Base-by-base conservation (phyloP, 2,329 filamentous ascomycete genomes). In the Cladosporium sp. region DNA sequence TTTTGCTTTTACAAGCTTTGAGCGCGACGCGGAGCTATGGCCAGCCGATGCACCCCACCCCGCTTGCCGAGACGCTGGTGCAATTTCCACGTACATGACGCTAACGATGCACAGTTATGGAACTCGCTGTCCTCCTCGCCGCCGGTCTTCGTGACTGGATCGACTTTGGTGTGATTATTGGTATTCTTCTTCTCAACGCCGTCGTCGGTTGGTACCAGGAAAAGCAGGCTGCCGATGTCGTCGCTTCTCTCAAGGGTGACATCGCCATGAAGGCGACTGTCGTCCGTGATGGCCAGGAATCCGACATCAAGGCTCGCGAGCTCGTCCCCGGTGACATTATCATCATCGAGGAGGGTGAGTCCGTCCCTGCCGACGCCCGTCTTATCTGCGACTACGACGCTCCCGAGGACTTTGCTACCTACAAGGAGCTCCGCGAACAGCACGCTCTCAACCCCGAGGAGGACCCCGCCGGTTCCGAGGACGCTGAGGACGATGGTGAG, bases 161-260 rank as follows among this genome's bases (percentile, higher is more conserved):
- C 70, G 89, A 92, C 81, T 85, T 91, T 71, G 89, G 89, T 85
- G 88, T 92, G 77, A 92, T 92, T 77, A 86, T 89, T 73, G 89
- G 85, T 82, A 92, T 92, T 78, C 81, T 92, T 64, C 72, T 89
- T 75, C 87, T 92, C 68, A 92, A 92, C 81, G 89, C 89, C 70
- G 81, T 88, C 69, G 89, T 91, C 77, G 89, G 89, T 82, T 92
- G 89, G 86, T 91, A 92, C 78, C 89, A 91, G 78, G 89, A 92
- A 80, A 92, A 92, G 82, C 89, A 91, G 79, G 89, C 89, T 72
- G 89, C 89, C 70, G 89, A 92, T 79, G 89, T 91, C 74, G 89
- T 91, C 73, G 89, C 89, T 65, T 86, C 83, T 68, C 81, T 92
- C 68, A 91, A 91, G 83, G 89, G 89, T 81, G 89, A 92, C 74